These are phyloP conservation scores for Leavenworthia alabamica DNA, from an alignment of 345 rosid species.

Conservation along the genomic window DNA sequence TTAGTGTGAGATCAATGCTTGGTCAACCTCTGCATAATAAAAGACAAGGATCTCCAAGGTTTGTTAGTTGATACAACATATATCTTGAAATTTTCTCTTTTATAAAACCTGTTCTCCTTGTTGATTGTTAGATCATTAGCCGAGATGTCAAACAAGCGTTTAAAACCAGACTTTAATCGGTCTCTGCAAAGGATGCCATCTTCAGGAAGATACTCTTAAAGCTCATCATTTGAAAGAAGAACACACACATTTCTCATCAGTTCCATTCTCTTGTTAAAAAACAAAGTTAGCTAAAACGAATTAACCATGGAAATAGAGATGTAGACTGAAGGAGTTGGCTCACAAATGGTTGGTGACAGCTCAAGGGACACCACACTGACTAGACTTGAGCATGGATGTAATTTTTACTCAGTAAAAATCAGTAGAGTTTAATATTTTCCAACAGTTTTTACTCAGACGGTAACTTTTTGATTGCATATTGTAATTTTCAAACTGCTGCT, in stretches of 20 bases:
- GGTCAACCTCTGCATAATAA: conserved; percentile 59
- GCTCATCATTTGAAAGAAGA: neutral
- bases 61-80: conserved; percentile 26
- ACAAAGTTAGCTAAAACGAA: conserved; percentile 4
- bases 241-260: neutral
- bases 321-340: neutral
- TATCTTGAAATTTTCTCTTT: too few species aligned
- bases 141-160: conserved; percentile 64
- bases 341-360: conserved; percentile 7
- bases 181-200: conserved; percentile 64
- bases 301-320: neutral
- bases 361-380: conserved; percentile 6
- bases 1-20: conserved; percentile 50
- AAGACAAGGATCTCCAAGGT: conserved; percentile 82
- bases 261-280: neutral
- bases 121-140: conserved; percentile 42
- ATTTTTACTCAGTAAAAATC: neutral
- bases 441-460: neutral
- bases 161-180: conserved; percentile 63
- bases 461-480: neutral
- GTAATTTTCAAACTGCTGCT: neutral
- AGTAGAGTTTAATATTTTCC: conserved; percentile 1
- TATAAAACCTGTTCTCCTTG: neutral
- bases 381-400: conserved; percentile 12
- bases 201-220: conserved; percentile 64